A percentile compares a stretch with the other conserved stretches of the same genome.
Evolutionary conservation across 2,329 filamentous ascomycete genomes (phyloP).

Genomic region (Byssoonygena ceratinophila): DNA sequence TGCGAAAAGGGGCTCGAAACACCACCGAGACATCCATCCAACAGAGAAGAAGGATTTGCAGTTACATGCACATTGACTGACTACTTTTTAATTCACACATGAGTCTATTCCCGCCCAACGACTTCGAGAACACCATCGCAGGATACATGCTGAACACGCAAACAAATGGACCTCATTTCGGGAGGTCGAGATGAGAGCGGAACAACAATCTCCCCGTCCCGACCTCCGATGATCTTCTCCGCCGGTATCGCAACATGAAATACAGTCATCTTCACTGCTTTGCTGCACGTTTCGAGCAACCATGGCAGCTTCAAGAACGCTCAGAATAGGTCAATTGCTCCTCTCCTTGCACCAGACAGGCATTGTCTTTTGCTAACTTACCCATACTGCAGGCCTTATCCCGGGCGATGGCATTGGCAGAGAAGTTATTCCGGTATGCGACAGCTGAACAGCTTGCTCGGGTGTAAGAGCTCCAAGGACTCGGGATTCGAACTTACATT

Average conservation of each 20-base stretch:
- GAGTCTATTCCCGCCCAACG: too few relatives aligned
- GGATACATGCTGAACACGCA: too few relatives aligned
- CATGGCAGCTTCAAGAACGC: constrained; percentile 52
- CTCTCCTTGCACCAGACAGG: not conserved
- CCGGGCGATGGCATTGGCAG: constrained; percentile 96
- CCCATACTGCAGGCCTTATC: constrained; percentile 62
- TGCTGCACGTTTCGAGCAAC: constrained; percentile 1
- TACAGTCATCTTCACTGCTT: not conserved
- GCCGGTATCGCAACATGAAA: constrained; percentile 2
- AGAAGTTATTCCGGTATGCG: constrained; percentile 76
- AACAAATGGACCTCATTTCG: too few relatives aligned
- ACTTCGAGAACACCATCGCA: too few relatives aligned
- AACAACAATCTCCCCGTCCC: too few relatives aligned
- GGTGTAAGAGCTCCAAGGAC: too few relatives aligned
- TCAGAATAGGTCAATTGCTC: constrained; percentile 53
- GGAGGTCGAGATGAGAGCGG: too few relatives aligned
- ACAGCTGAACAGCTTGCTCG: too few relatives aligned
- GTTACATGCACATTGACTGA: too few relatives aligned
- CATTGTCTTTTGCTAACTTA: constrained; percentile 1
- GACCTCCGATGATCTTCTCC: not conserved
- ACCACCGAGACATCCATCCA: not conserved
- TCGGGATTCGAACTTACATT: not conserved
- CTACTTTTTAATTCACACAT: too few relatives aligned
- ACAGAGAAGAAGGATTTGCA: too few relatives aligned
- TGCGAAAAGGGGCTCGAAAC: not conserved